Evolutionary conservation across 1,284 basidiomycete genomes (phyloP), one percentile per base, ranked within the genome.

Genomic region (Exobasidium rhododendri): DNA sequence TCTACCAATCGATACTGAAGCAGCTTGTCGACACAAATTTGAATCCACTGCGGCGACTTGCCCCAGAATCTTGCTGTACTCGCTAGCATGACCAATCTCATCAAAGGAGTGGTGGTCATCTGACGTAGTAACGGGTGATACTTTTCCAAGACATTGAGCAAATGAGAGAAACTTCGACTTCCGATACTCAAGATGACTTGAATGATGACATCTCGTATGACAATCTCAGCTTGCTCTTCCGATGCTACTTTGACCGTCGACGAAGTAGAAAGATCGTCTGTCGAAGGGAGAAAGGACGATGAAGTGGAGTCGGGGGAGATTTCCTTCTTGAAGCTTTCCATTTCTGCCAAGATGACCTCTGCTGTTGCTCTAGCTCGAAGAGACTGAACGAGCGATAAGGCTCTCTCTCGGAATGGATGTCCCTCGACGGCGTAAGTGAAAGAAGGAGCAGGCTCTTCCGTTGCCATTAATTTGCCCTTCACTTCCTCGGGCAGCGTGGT

Each of bases 1-100:
- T 97, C 93, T 30, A 98, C 89, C 61, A 98, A 90, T 75, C 96
- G 91, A 81, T 99, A 99, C 81, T 98, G 94, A 85, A 98, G 89
- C 65, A 97, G 83, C 82, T 99, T 99, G 84, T 97, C 96, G 66
- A 94, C 88, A 4, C 97, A 93, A 73, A 98, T 79, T 24, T 64
- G 47, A 4, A 74, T 52, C 78, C 78, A 79, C 61, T 79, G 77
- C 14, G 70, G 82, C 90, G 96, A 24, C 82, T 80, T 0, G 84
- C 85, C 4, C 89, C 87, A 20, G 87, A 87, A 52, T 83, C 84
- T 26, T 92, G 85, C 69, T 91, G 86, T 67, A 88, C 88, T 35
- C 81, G 83, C 71, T 88, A 90, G 40, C 87, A 87, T 65, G 86
- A 66, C 63, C 61, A 74, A 22, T 2, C 83, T 79, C 51, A 82